phyloP scores from a whole-genome alignment of 2,329 filamentous ascomycete species.

The Diaporthe vaccinii region DNA sequence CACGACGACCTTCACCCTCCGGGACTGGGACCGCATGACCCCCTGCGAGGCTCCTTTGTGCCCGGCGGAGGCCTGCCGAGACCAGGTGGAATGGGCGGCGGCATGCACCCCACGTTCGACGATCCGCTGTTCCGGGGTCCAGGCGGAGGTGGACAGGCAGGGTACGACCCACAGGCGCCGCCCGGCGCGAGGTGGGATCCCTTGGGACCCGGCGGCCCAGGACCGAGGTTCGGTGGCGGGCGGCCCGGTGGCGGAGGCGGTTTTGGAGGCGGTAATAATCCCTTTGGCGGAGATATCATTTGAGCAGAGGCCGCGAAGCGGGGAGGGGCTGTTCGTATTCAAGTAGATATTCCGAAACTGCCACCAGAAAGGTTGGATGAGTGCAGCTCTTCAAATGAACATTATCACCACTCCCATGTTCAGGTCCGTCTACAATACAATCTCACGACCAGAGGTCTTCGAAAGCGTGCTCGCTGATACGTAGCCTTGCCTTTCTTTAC shows the following conservation, averaged over 20 bases:
- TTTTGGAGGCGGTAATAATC: slow-evolving; percentile 43
- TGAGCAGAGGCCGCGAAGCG: slow-evolving; percentile 37
- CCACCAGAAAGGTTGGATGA: slow-evolving; percentile 23
- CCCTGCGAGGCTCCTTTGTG: slow-evolving; percentile 77
- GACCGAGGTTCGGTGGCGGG: slow-evolving; percentile 60
- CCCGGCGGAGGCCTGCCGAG: slow-evolving; percentile 68
- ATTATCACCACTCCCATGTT: not conserved
- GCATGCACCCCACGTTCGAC: slow-evolving; percentile 97
- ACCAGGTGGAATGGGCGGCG: slow-evolving; percentile 73
- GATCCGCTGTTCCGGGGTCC: slow-evolving; percentile 84
- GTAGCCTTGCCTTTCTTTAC: not conserved
- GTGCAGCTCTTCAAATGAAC: not conserved
- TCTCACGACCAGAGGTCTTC: not conserved
- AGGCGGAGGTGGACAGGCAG: slow-evolving; percentile 57
- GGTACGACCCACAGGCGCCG: slow-evolving; percentile 80
- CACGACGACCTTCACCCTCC: slow-evolving; percentile 90
- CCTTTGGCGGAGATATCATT: slow-evolving; percentile 51
- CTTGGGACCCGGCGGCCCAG: slow-evolving; percentile 73
- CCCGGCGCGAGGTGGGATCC: slow-evolving; percentile 95
- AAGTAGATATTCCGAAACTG: not conserved
- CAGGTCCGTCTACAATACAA: not conserved
- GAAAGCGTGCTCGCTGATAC: not conserved
- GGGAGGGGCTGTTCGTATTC: not conserved
- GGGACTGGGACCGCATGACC: slow-evolving; percentile 87
- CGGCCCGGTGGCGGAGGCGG: slow-evolving; percentile 56